These are phyloP conservation scores for Podosphaera fusca DNA, from an alignment of 2,329 filamentous ascomycete genomes.

Conservation along the genomic window DNA sequence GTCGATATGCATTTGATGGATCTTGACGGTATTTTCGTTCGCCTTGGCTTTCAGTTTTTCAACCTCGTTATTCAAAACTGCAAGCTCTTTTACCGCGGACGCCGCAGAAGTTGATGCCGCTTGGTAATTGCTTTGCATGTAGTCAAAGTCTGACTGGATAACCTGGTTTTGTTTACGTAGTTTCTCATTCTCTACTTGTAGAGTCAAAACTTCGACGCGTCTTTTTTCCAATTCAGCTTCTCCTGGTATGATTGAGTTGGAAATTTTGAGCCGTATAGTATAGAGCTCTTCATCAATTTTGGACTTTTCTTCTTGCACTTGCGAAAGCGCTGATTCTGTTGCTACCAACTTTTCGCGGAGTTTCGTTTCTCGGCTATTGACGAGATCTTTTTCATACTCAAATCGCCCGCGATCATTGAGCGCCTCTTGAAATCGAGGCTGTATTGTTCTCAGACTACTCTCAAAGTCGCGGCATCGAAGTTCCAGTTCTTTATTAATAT, in stretches of 20 bases:
- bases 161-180: constrained; percentile 7
- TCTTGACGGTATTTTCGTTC: constrained; percentile 9
- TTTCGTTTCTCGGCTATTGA: constrained; percentile 3
- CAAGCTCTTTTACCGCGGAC: constrained; percentile 7
- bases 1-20: constrained; percentile 12
- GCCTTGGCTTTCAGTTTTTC: constrained; percentile 8
- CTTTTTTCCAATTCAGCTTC: constrained; percentile 20
- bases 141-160: constrained; percentile 12
- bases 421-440: constrained; percentile 25
- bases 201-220: constrained; percentile 17
- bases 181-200: constrained; percentile 8
- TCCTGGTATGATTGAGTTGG: constrained; percentile 18
- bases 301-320: constrained; percentile 11
- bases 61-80: constrained; percentile 5
- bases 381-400: constrained; percentile 19
- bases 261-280: constrained; percentile 5
- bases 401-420: constrained; percentile 28
- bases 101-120: constrained; percentile 9
- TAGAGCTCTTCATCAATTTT: constrained; percentile 12
- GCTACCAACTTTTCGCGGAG: background rate
- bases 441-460: constrained; percentile 22
- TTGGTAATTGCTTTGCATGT: constrained; percentile 13
- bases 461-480: constrained; percentile 23
- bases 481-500: constrained; percentile 22
- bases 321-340: constrained; percentile 6